Evolutionary conservation across 495 filamentous ascomycete genomes (phyloP).

Genomic region (Aspergillus saccharolyticus): DNA sequence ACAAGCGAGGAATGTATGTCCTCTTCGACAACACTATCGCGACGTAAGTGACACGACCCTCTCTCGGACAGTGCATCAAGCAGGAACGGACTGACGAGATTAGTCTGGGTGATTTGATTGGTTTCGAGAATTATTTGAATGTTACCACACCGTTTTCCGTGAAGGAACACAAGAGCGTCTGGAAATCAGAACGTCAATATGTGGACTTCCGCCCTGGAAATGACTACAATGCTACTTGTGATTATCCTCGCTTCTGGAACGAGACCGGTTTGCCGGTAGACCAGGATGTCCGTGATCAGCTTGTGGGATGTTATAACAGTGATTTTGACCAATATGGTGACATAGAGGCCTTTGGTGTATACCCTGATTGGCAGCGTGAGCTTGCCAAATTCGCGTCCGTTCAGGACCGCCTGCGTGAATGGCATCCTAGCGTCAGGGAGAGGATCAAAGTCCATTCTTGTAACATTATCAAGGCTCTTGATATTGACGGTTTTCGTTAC

Average conservation of each 20-base stretch:
- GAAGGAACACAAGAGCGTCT: slow-evolving; percentile 53
- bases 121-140: slow-evolving; percentile 63
- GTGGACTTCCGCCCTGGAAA: slow-evolving; percentile 61
- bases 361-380: slow-evolving; percentile 62
- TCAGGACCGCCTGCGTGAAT: slow-evolving; percentile 70
- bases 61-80: neutral
- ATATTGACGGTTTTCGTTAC: slow-evolving; percentile 66
- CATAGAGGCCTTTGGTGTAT: slow-evolving; percentile 63
- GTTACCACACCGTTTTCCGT: slow-evolving; percentile 55
- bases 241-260: slow-evolving; percentile 63
- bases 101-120: slow-evolving; percentile 62
- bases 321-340: slow-evolving; percentile 71
- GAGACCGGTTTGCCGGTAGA: slow-evolving; percentile 54
- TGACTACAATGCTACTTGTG: slow-evolving; percentile 52
- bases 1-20: slow-evolving; percentile 64
- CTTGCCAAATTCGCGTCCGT: slow-evolving; percentile 70
- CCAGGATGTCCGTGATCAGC: slow-evolving; percentile 35
- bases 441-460: slow-evolving; percentile 62
- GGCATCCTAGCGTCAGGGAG: slow-evolving; percentile 55
- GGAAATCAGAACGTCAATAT: slow-evolving; percentile 56
- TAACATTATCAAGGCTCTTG: slow-evolving; percentile 57
- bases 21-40: slow-evolving; percentile 68
- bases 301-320: slow-evolving; percentile 61
- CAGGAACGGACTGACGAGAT: neutral
- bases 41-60: slow-evolving; percentile 43